Evolutionary conservation across 2,329 filamentous ascomycete species (phyloP).

Genomic region (Torrubiellomyces zombiae): DNA sequence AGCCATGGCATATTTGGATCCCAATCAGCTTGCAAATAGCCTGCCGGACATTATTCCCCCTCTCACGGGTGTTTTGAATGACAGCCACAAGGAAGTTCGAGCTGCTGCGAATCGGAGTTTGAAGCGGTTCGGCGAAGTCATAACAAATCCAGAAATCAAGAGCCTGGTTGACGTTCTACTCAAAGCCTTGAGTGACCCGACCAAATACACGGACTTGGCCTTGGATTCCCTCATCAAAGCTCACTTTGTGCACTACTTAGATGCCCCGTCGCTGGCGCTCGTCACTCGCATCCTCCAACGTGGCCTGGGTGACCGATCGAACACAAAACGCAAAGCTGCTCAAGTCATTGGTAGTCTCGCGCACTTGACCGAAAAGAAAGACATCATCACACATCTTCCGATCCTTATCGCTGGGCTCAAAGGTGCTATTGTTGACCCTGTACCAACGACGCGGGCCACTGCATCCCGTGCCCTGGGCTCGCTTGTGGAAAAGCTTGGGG

Average conservation of each 20-base stretch:
- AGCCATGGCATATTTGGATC: conserved; percentile 96
- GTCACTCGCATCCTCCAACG: conserved; percentile 92
- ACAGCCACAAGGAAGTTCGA: conserved; percentile 95
- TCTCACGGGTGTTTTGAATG: conserved; percentile 81
- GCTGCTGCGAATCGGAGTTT: conserved; percentile 84
- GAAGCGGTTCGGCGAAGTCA: conserved; percentile 96
- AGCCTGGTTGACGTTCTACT: conserved; percentile 77
- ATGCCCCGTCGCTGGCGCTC: conserved; percentile 84
- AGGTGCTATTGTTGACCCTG: conserved; percentile 79
- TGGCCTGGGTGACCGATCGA: conserved; percentile 76
- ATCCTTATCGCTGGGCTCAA: conserved; percentile 85
- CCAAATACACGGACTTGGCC: conserved; percentile 90
- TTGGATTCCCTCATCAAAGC: conserved; percentile 91
- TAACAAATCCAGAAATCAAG: conserved; percentile 95
- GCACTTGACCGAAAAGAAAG: conserved; percentile 90
- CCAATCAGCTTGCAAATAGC: conserved; percentile 81
- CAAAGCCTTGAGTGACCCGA: conserved; percentile 93
- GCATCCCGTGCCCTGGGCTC: conserved; percentile 92
- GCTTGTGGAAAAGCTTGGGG: conserved; percentile 93
- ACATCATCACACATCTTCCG: conserved; percentile 77
- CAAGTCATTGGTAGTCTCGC: conserved; percentile 97
- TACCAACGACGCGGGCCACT: conserved; percentile 88
- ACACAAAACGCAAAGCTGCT: conserved; percentile 87
- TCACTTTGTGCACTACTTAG: conserved; percentile 97
- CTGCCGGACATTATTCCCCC: conserved; percentile 94